Conservation (phyloP, 345 rosid species). For the Euphorbia lathyris region DNA sequence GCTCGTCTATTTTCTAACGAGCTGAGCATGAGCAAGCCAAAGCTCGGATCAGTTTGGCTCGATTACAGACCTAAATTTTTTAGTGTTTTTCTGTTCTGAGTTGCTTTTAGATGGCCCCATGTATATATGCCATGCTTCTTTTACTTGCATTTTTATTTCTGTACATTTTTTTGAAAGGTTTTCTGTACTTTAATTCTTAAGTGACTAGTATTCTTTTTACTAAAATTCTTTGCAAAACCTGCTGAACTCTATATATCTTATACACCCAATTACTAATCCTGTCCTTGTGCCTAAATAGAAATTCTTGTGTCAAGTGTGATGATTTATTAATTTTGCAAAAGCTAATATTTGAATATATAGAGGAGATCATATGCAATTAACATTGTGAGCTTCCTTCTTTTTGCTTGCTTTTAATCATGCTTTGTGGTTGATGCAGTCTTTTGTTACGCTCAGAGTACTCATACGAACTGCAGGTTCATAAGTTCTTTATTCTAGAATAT, state of each 20-base stretch:
- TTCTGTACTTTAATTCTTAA: too few species aligned
- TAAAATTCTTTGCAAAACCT: neutral
- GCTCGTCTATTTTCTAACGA: too few species aligned
- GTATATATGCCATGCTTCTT: too few species aligned
- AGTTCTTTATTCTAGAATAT: neutral
- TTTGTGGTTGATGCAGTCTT: constrained; percentile 42
- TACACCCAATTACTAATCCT: neutral
- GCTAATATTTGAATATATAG: neutral
- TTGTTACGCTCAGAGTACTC: constrained; percentile 64
- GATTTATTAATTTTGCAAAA: neutral
- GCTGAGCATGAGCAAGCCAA: too few species aligned
- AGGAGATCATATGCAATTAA: neutral
- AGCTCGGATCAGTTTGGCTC: too few species aligned
- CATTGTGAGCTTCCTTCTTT: neutral
- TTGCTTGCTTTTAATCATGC: neutral
- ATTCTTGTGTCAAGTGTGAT: neutral
- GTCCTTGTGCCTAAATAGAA: neutral
- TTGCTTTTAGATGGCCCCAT: too few species aligned
- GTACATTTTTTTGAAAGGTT: too few species aligned
- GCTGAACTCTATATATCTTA: neutral
- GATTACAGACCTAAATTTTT: too few species aligned
- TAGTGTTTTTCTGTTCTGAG: too few species aligned
- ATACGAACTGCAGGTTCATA: constrained; percentile 45
- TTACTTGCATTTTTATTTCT: too few species aligned
- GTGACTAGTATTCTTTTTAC: too few species aligned